phyloP scores from a whole-genome alignment of 2,329 filamentous ascomycete species.

The Diaporthe amygdali region DNA sequence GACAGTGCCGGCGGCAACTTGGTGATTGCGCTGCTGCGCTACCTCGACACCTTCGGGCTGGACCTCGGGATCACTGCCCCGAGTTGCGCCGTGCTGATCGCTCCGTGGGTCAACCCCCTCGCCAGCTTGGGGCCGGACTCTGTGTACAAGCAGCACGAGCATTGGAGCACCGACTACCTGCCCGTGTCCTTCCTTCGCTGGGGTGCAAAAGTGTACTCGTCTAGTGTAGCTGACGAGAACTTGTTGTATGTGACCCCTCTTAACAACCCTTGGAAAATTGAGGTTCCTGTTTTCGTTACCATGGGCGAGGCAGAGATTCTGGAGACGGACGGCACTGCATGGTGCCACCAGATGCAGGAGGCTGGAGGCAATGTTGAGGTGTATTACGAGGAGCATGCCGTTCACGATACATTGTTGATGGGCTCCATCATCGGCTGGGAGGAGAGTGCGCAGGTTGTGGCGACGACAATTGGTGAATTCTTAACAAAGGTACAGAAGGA shows the following conservation, averaged over 20 bases:
- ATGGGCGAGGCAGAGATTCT: constrained; percentile 1
- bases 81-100: constrained; percentile 41
- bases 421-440: constrained; percentile 47
- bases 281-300: not conserved
- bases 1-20: constrained; percentile 53
- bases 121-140: constrained; percentile 20
- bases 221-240: not conserved
- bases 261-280: not conserved
- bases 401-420: constrained; percentile 51
- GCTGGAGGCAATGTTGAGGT: constrained; percentile 35
- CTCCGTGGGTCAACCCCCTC: constrained; percentile 27
- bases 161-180: constrained; percentile 43
- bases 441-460: constrained; percentile 33
- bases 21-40: constrained; percentile 47
- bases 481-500: constrained; percentile 3
- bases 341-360: not conserved
- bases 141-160: constrained; percentile 27
- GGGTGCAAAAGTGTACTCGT: constrained; percentile 41
- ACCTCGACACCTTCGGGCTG: constrained; percentile 43
- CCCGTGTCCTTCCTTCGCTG: constrained; percentile 41
- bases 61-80: constrained; percentile 40
- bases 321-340: not conserved
- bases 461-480: constrained; percentile 31
- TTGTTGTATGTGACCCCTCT: not conserved
- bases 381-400: constrained; percentile 43